Percentiles rank a stretch among this genome's conserved stretches.
Evolutionary conservation across 345 rosid genomes (phyloP).

Genomic region (Eutrema japonicum): DNA sequence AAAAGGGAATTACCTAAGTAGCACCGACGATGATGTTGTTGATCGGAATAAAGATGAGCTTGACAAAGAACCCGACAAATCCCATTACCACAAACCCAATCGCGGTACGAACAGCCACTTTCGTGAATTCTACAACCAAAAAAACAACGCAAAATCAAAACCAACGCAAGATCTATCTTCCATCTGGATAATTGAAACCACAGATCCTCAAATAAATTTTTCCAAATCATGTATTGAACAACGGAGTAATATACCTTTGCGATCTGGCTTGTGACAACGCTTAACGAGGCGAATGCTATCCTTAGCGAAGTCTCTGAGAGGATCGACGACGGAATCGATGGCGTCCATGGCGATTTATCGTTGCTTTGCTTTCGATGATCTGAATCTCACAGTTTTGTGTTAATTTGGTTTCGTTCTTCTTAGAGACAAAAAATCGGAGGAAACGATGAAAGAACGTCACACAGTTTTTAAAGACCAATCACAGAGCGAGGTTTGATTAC

Average conservation of each 20-base stretch:
- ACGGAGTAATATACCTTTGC: constrained; percentile 38
- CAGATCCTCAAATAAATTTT: neutral
- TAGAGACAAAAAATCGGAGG: neutral
- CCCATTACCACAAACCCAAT: constrained; percentile 89
- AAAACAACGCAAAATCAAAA: neutral
- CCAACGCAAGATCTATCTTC: neutral
- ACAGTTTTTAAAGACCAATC: constrained; percentile 11
- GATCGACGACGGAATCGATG: constrained; percentile 72
- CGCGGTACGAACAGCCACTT: constrained; percentile 82
- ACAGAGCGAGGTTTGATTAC: neutral
- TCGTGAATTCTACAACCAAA: constrained; percentile 60
- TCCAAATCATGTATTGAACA: neutral
- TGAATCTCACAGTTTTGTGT: neutral
- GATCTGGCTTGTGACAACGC: constrained; percentile 85
- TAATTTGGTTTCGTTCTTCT: neutral
- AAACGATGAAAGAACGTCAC: constrained; percentile 30
- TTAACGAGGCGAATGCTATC: constrained; percentile 79
- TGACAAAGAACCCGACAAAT: constrained; percentile 77
- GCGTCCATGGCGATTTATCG: constrained; percentile 61
- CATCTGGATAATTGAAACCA: neutral
- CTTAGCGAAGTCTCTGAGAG: constrained; percentile 77
- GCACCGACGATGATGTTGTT: constrained; percentile 66
- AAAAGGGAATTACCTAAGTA: constrained; percentile 34
- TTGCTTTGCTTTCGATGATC: constrained; percentile 12
- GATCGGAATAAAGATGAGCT: constrained; percentile 78